These are phyloP conservation scores for Trebouxia sp. DNA, from an alignment of 139 green algal genomes.

Conservation along the genomic window DNA sequence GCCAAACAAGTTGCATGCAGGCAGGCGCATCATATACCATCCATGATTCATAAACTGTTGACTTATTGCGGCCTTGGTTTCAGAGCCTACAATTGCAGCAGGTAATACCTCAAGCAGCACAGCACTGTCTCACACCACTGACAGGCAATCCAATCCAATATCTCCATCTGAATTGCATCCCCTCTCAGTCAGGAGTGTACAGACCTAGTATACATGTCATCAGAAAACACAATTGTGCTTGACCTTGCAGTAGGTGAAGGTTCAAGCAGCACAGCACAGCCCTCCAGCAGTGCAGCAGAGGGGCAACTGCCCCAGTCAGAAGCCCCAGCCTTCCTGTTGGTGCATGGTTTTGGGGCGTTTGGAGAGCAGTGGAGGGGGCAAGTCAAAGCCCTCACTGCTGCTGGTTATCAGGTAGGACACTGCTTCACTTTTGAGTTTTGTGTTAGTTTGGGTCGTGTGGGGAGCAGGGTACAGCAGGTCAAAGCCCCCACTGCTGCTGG, in stretches of 20 bases:
- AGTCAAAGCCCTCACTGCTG: slow-evolving; percentile 57
- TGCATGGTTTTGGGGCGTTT: slow-evolving; percentile 98
- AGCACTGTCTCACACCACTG: slow-evolving; percentile 1
- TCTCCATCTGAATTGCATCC: too few relatives aligned
- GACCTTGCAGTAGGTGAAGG: too few relatives aligned
- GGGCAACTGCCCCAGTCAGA: slow-evolving; percentile 6
- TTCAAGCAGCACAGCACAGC: neutral
- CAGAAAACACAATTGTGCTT: too few relatives aligned
- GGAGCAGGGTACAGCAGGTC: slow-evolving; percentile 90
- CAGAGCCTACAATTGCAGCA: neutral
- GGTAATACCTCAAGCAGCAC: neutral
- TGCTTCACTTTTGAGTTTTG: neutral
- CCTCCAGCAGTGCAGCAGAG: slow-evolving; percentile 8
- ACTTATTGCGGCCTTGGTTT: too few relatives aligned
- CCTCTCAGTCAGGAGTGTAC: too few relatives aligned
- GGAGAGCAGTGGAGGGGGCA: slow-evolving; percentile 89
- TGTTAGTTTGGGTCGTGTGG: slow-evolving; percentile 23
- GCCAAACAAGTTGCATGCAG: too few relatives aligned
- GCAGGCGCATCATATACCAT: too few relatives aligned
- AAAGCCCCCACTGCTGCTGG: slow-evolving; percentile 63
- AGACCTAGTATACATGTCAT: too few relatives aligned
- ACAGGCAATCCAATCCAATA: too few relatives aligned
- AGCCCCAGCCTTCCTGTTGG: slow-evolving; percentile 76
- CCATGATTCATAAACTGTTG: too few relatives aligned
- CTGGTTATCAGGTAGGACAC: slow-evolving; percentile 63